Evolutionary conservation across 768 basidiomycete genomes (phyloP).

Genomic region (Pisolithus tinctorius): DNA sequence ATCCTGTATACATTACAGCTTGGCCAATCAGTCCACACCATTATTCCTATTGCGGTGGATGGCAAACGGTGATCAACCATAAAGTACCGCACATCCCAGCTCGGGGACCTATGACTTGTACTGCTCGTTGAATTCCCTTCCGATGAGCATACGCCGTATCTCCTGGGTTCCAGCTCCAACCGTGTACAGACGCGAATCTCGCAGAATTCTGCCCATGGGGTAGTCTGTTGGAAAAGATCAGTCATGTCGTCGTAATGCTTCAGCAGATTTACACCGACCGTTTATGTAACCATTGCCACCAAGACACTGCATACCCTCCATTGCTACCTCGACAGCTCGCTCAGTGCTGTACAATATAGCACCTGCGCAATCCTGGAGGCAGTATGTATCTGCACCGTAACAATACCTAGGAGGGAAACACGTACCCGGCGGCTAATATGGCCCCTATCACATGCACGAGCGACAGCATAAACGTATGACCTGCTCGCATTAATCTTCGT

Average conservation of each 20-base stretch:
- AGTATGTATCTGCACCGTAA: constrained; percentile 3
- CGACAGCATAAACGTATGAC: constrained; percentile 91
- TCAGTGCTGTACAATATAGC: constrained; percentile 93
- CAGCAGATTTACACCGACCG: constrained; percentile 37
- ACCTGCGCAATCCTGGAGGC: constrained; percentile 84
- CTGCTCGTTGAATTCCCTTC: constrained; percentile 84
- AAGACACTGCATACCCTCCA: constrained; percentile 89
- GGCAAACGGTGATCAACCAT: too few species aligned
- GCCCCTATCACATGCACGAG: constrained; percentile 77
- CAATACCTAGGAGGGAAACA: constrained; percentile 5
- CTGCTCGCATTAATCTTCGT: constrained; percentile 85
- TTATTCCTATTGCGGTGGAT: too few species aligned
- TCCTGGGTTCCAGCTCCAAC: constrained; percentile 98
- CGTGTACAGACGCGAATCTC: constrained; percentile 84
- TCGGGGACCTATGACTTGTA: constrained; percentile 25
- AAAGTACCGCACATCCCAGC: background rate
- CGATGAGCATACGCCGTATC: constrained; percentile 90
- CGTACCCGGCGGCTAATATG: constrained; percentile 71
- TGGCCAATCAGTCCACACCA: too few species aligned
- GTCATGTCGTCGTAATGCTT: background rate
- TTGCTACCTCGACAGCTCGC: constrained; percentile 81
- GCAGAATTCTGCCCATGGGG: constrained; percentile 78
- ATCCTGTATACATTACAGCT: too few species aligned
- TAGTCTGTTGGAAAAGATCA: constrained; percentile 52
- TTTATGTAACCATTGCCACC: constrained; percentile 97